Evolutionary conservation across 352 stramenopile species (phyloP), one percentile per base, ranked within the genome.

Genomic region (Phytopythium cucurbitacearum): DNA sequence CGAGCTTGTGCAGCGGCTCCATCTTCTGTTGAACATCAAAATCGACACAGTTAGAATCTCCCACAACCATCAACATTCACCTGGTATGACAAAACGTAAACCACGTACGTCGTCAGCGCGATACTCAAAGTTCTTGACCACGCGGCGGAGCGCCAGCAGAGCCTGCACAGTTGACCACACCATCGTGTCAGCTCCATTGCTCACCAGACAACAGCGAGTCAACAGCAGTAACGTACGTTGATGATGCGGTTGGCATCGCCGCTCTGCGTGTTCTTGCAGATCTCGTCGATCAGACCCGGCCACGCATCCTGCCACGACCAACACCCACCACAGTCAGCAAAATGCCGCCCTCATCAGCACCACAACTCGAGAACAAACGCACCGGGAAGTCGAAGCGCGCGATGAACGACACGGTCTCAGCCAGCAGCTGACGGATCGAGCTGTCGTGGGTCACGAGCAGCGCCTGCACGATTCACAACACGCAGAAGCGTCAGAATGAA

Each of bases 101-200:
- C n/a, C n/a, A 60, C 40, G 59, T 67, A 70, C 69, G 16, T 98
- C 96, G 21, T 96, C 89, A 15, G 71, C 77, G 61, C 97, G 97
- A 84, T 98, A 99, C 72, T 99, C 97, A 68, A 98, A 99, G 62
- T 97, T 91, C 78, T 99, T 99, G 61, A 97, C 95, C 40, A 99
- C 78, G 65, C 97, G 97, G 40, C 97, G 88, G 52, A 99, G 64
- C 21, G 94, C 94, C 49, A 99, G 71, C 33, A 99, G 73, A n/a
- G 95, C 85, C 69, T 97, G 89, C 47, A 89, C 75, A 12, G 91
- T 69, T n/a, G 21, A 2, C 21, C 21, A 28, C 44, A 3, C 21
- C 0, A 48, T n/a, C 32, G 11, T 6, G 62, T n/a, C 7, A 39
- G 15, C 13, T 57, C 51, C n/a, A 42, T 11, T 45, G 1, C 6